A percentile compares a stretch with the other conserved stretches of the same genome.
phyloP scores from a whole-genome alignment of 371 early-diverging fungal genomes.

The Apophysomyces sp. region DNA sequence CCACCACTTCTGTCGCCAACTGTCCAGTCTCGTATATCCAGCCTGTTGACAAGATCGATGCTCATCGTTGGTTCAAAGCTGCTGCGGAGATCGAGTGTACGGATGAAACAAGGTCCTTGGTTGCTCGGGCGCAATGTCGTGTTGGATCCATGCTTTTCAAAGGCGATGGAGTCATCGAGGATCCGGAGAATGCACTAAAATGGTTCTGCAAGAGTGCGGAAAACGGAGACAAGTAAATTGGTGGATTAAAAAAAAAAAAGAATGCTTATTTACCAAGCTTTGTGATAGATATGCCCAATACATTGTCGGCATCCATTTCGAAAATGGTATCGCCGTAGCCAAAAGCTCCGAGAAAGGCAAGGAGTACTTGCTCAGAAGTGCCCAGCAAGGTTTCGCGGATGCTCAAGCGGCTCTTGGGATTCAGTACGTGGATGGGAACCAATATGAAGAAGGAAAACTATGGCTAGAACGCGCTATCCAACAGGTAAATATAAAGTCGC shows the following conservation, averaged over 20 bases:
- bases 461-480: conserved; percentile 45
- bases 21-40: background rate
- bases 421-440: conserved; percentile 23
- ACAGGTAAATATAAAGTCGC: conserved; percentile 33
- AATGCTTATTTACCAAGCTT: background rate
- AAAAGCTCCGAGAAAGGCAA: conserved; percentile 31
- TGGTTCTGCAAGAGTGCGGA: conserved; percentile 36
- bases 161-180: conserved; percentile 38
- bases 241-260: too few species aligned
- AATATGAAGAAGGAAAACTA: conserved; percentile 29
- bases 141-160: conserved; percentile 41
- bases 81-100: conserved; percentile 6
- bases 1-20: background rate
- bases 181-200: conserved; percentile 26
- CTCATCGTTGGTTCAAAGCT: conserved; percentile 18
- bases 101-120: background rate
- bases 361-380: conserved; percentile 33
- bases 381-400: conserved; percentile 40
- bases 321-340: conserved; percentile 36
- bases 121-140: conserved; percentile 28
- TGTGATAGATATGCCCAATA: conserved; percentile 46
- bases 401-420: conserved; percentile 50
- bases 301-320: conserved; percentile 42
- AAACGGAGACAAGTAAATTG: conserved; percentile 38
- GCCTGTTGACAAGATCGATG: conserved; percentile 7